Evolutionary conservation across 2,329 filamentous ascomycete species (phyloP), one percentile per base, ranked within the genome.

Genomic region (Phialophora tarda): DNA sequence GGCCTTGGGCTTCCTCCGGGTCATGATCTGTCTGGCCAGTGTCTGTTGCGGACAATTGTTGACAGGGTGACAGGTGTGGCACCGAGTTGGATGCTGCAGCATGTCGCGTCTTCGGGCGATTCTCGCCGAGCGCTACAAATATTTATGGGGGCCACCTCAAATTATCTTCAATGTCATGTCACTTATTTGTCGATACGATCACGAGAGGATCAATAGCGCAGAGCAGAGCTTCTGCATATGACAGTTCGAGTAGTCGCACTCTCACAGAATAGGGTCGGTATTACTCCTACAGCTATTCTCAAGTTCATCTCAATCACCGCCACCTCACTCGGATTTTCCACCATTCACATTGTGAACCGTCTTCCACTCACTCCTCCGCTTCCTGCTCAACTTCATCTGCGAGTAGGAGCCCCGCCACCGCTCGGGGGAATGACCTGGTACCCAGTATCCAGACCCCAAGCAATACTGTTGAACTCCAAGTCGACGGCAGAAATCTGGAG

Each of bases 401-500:
- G 64, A 10, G 30, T 60, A 11, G 53, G 48, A 26, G 57, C 17
- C 17, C 38, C 38, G 14, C 38, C 38, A n/a, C 17, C 38, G 38
- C 14, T n/a, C 5, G 69, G 69, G 48, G 61, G 63, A 51, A 70
- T 62, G 47, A 69, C 34, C 54, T 69, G 69, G 50, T 69, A 69
- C 38, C 69, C 69, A 44, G 62, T 69, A 34, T 71, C 63, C 10
- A 71, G 53, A 30, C 54, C 69, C 69, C 69, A 71, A 24, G 69
- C 69, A 57, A 71, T 71, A 24, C 62, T 64, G 32, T 69, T 71
- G 67, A 71, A 71, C 57, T 71, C 69, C 26, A 69, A 47, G 51
- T 69, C 47, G 28, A 62, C 54, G 47, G 56, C 30, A 23, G 26
- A 23, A 24, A 71, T 67, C 57, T 69, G 69, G 24, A 56, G 23